Evolutionary conservation across 1,284 basidiomycete genomes (phyloP).

Genomic region (Prillingera fragicola): DNA sequence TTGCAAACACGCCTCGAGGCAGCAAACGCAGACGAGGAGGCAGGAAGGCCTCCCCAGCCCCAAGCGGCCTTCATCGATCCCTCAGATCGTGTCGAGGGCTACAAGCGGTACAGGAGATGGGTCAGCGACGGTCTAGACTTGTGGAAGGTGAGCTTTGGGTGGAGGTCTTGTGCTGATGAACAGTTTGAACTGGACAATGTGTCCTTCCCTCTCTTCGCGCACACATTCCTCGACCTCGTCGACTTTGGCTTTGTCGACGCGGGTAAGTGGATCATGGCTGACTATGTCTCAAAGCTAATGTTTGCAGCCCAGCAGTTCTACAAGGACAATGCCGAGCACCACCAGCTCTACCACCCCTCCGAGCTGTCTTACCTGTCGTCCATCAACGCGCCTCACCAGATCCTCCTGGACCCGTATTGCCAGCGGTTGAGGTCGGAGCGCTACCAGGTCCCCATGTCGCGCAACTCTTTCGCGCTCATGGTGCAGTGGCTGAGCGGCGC

Average conservation of each 20-base stretch:
- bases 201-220: constrained; percentile 91
- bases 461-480: constrained; percentile 84
- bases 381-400: constrained; percentile 75
- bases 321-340: constrained; percentile 62
- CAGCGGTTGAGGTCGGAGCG: constrained; percentile 84
- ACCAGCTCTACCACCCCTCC: constrained; percentile 64
- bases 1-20: constrained; percentile 54
- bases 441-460: constrained; percentile 84
- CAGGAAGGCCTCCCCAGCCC: constrained; percentile 57
- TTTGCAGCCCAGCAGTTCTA: constrained; percentile 72
- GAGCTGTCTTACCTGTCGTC: constrained; percentile 77
- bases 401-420: constrained; percentile 74
- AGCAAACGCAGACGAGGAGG: constrained; percentile 66
- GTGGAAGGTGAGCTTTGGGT: constrained; percentile 88
- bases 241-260: constrained; percentile 84
- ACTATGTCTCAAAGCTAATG: constrained; percentile 81
- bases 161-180: constrained; percentile 34
- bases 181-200: constrained; percentile 90
- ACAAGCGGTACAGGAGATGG: constrained; percentile 72
- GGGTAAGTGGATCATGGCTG: constrained; percentile 56
- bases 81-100: constrained; percentile 63
- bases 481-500: constrained; percentile 94
- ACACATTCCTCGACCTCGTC: constrained; percentile 93
- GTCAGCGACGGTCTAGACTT: constrained; percentile 59
- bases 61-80: constrained; percentile 60